These are phyloP conservation scores for Fusarium foetens DNA, from an alignment of 2,329 filamentous ascomycete genomes.

Conservation along the genomic window DNA sequence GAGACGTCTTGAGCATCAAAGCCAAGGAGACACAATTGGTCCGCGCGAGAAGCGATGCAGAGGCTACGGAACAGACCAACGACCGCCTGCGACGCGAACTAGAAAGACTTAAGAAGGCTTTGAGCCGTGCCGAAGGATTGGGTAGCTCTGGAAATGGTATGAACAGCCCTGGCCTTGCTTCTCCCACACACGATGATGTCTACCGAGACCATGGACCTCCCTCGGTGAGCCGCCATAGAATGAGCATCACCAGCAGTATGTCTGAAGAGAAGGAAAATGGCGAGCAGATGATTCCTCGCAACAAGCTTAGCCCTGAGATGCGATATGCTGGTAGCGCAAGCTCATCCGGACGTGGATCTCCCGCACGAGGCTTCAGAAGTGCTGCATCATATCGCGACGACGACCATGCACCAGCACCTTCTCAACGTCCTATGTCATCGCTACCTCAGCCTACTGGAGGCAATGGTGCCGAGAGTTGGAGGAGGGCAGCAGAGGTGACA, in stretches of 20 bases:
- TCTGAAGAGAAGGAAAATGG: constrained; percentile 84
- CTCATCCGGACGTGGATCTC: constrained; percentile 68
- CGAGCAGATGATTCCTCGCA: constrained; percentile 58
- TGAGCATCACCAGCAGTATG: constrained; percentile 72
- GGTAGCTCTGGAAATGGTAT: constrained; percentile 50
- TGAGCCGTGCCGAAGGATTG: constrained; percentile 69
- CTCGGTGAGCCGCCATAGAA: constrained; percentile 59
- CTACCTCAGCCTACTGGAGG: constrained; percentile 49
- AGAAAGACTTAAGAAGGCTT: constrained; percentile 90
- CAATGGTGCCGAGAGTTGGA: constrained; percentile 82
- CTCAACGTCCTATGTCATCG: constrained; percentile 50
- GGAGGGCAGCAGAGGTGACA: constrained; percentile 94
- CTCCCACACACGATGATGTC: constrained; percentile 68
- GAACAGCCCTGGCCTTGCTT: constrained; percentile 57
- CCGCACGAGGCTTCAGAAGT: constrained; percentile 64
- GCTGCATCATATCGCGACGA: constrained; percentile 49
- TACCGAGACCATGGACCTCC: constrained; percentile 63
- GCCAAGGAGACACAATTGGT: constrained; percentile 98
- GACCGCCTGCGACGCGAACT: constrained; percentile 88
- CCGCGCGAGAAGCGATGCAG: constrained; percentile 87
- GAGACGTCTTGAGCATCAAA: constrained; percentile 95
- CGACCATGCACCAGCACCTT: constrained; percentile 44
- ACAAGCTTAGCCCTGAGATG: constrained; percentile 66
- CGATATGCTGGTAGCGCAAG: constrained; percentile 60
- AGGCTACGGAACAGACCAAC: constrained; percentile 86